Evolutionary conservation across 1,284 basidiomycete species (phyloP).

Genomic region (Fomitopsis betulina): DNA sequence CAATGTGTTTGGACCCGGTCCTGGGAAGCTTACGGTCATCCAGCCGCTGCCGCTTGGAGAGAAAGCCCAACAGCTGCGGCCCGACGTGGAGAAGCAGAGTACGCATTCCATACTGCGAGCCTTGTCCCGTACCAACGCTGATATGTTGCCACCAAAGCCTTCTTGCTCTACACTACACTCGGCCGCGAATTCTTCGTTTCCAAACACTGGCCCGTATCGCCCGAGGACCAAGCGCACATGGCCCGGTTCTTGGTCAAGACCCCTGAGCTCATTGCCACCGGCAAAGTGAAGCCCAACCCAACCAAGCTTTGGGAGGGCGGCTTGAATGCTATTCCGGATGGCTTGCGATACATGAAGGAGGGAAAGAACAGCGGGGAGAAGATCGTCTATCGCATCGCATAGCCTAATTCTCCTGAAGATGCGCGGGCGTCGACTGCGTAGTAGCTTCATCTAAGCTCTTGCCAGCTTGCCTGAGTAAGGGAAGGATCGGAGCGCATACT

Average conservation of each 20-base stretch:
- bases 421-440: no score
- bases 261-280: constrained; percentile 12
- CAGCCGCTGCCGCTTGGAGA: constrained; percentile 3
- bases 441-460: no score
- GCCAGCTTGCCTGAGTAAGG: no score
- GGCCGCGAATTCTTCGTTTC: constrained; percentile 10
- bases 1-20: constrained; percentile 11
- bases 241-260: constrained; percentile 16
- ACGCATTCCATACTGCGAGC: not conserved
- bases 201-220: constrained; percentile 6
- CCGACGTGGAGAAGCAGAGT: constrained; percentile 13
- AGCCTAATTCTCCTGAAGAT: no score
- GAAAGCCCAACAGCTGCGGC: constrained; percentile 7
- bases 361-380: constrained; percentile 23
- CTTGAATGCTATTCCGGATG: constrained; percentile 13
- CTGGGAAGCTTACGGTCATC: constrained; percentile 14
- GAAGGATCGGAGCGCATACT: no score
- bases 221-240: constrained; percentile 17
- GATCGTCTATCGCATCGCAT: constrained; percentile 13
- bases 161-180: constrained; percentile 14
- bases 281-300: constrained; percentile 17
- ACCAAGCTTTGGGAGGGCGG: constrained; percentile 17
- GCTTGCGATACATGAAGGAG: constrained; percentile 16
- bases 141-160: not conserved
- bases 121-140: not conserved